Base-by-base conservation (phyloP, 1,139 yeast species). In the Geotrichum bryndzae region DNA sequence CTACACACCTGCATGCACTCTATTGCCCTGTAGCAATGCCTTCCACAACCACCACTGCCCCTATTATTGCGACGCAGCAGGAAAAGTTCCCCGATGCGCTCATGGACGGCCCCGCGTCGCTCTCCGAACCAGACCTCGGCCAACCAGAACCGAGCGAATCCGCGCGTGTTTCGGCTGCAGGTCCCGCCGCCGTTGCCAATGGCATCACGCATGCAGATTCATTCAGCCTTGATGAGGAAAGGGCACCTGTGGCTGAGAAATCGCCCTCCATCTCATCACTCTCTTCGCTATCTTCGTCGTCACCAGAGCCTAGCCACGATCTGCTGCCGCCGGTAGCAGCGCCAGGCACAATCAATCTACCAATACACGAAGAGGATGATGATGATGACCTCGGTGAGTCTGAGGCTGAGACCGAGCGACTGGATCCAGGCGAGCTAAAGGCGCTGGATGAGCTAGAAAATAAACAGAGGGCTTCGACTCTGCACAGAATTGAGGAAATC, bases 321-420 rank as follows among this genome's bases (percentile, higher is more conserved):
- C 56, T 60, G 22, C 57, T 60, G n/a, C 35, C 45, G 22, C 56
- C 31, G 41, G 45, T 23, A 41, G 51, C 15, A 45, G 51, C 46
- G 15, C 53, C 15, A 15, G 33, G 27, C 31, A 51, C n/a, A 51
- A n/a, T 35, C 15, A 35, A 53, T n/a, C 22, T 38, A n/a, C 4
- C 50, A 45, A 45, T 55, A 27, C 52, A 57, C 10, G 48, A 41
- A 1, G 48, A 18, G 2, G 48, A 41, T 41, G 18, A 41, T 2
- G 48, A 41, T 8, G 48, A 41, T n/a, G 48, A 41, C 8, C 18
- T 41, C 5, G 54, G 59, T 18, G 79, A 79, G 66, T 85, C 90
- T 6, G 94, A 88, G 71, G 92, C 90, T 3, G 95, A 88, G 72
- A 88, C 95, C 1, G 95, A 87, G 70, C 84, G 82, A 66, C 84